These are phyloP conservation scores for Boeremia lycopersici DNA, from an alignment of 2,329 filamentous ascomycete species.

Conservation along the genomic window DNA sequence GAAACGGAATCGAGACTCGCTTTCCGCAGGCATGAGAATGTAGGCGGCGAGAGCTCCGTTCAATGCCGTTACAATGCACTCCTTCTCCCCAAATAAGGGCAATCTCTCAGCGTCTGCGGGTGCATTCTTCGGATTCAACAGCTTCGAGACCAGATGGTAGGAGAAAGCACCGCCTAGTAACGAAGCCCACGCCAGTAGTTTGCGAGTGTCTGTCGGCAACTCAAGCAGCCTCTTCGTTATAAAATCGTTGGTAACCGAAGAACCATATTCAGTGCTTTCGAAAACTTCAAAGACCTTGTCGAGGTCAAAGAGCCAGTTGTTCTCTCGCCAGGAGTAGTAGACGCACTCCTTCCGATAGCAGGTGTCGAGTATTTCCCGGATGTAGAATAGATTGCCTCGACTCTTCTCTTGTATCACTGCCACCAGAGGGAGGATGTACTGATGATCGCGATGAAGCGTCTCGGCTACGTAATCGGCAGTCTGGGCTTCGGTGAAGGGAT, in stretches of 20 bases:
- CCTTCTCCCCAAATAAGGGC: constrained; percentile 60
- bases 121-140: constrained; percentile 73
- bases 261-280: constrained; percentile 75
- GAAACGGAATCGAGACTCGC: constrained; percentile 85
- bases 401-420: constrained; percentile 89
- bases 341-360: constrained; percentile 87
- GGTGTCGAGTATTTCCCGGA: constrained; percentile 86
- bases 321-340: constrained; percentile 86
- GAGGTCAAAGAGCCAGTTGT: constrained; percentile 79
- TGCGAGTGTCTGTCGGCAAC: constrained; percentile 73
- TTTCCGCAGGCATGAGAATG: constrained; percentile 79
- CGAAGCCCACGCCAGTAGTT: constrained; percentile 85
- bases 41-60: constrained; percentile 81
- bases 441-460: constrained; percentile 74
- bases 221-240: constrained; percentile 79
- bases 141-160: constrained; percentile 76
- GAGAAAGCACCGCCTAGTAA: constrained; percentile 83
- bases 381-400: constrained; percentile 86
- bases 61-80: constrained; percentile 78
- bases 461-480: constrained; percentile 81
- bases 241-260: constrained; percentile 82
- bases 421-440: constrained; percentile 77
- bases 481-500: constrained; percentile 77
- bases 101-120: constrained; percentile 51
- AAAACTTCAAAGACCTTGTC: constrained; percentile 88